Evolutionary conservation across 306 rosid species (phyloP), one percentile per base, ranked within the genome.

Genomic region (Spatholobus suberectus): DNA sequence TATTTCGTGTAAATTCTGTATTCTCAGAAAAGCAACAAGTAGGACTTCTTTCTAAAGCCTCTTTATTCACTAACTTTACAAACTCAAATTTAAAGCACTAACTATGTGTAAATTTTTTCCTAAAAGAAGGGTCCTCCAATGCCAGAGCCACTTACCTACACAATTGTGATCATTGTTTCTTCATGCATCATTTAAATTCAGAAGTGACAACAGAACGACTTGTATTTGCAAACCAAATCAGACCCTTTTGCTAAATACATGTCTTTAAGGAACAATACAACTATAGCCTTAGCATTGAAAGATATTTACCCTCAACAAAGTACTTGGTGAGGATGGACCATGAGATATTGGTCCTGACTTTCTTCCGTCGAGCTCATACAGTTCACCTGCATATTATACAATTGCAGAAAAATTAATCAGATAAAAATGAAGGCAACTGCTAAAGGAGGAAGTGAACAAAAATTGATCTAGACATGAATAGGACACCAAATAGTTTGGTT

Each of bases 281-380:
- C 21, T 38, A 74, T n/a, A 51, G 62, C 52, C 69, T 67, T 21
- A 24, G 54, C 38, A 78, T 13, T 24, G 8, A 51, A 38, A 74
- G 47, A 75, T 29, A 63, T 34, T 71, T 90, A 94, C 98, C 94
- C 80, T 85, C 80, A 94, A 90, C 71, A 92, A 65, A 75, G 85
- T 69, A 81, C 34, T 77, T 51, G 92, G 97, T 63, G 98, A 90
- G 84, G 94, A 87, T 52, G 88, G 75, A 38, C 98, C 98, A 5
- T 94, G 98, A 70, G 90, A 90, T 73, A 94, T 89, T 32, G 98
- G 94, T 26, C 85, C 90, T 0, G 86, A 79, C 86, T 92, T 92
- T 78, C 97, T 90, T 67, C 98, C 98, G 68, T 94, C 98, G 59
- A 94, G 97, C 91, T 94, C 98, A 78, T 92, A 94, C 59, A 94